Evolutionary conservation across 805 yeast genomes (phyloP).

Genomic region (Phaffomyces thermotolerans): DNA sequence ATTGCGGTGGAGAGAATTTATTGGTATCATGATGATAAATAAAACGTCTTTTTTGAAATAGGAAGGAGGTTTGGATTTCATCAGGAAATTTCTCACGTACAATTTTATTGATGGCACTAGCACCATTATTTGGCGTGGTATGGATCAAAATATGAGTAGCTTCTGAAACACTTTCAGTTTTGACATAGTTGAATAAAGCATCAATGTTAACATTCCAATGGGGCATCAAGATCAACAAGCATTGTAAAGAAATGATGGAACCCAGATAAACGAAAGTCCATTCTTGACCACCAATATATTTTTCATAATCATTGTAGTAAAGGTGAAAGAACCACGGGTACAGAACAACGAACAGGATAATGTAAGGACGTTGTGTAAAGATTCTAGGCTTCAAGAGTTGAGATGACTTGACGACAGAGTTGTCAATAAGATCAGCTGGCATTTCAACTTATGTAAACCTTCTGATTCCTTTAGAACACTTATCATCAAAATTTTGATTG

Average conservation of each 20-base stretch:
- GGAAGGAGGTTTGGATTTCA: slow-evolving; percentile 59
- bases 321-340: slow-evolving; percentile 70
- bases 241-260: slow-evolving; percentile 62
- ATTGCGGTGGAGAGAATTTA: slow-evolving; percentile 75
- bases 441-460: background rate
- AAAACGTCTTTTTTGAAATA: slow-evolving; percentile 89
- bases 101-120: slow-evolving; percentile 70
- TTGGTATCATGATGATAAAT: slow-evolving; percentile 49
- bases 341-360: slow-evolving; percentile 71
- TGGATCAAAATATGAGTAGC: slow-evolving; percentile 70
- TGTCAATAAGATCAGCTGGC: slow-evolving; percentile 46
- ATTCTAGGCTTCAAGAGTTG: slow-evolving; percentile 68
- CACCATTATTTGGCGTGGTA: slow-evolving; percentile 82
- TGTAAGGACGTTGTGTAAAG: slow-evolving; percentile 58
- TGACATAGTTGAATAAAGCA: slow-evolving; percentile 58
- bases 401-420: slow-evolving; percentile 65
- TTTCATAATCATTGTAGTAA: slow-evolving; percentile 65
- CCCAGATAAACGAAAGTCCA: slow-evolving; percentile 93
- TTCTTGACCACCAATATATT: slow-evolving; percentile 79
- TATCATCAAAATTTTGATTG: background rate
- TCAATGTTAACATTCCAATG: slow-evolving; percentile 79
- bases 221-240: slow-evolving; percentile 82
- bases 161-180: slow-evolving; percentile 44
- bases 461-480: background rate
- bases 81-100: slow-evolving; percentile 47